phyloP scores from a whole-genome alignment of 2,329 filamentous ascomycete genomes.

The Parasarocladium wereldwijsianum region DNA sequence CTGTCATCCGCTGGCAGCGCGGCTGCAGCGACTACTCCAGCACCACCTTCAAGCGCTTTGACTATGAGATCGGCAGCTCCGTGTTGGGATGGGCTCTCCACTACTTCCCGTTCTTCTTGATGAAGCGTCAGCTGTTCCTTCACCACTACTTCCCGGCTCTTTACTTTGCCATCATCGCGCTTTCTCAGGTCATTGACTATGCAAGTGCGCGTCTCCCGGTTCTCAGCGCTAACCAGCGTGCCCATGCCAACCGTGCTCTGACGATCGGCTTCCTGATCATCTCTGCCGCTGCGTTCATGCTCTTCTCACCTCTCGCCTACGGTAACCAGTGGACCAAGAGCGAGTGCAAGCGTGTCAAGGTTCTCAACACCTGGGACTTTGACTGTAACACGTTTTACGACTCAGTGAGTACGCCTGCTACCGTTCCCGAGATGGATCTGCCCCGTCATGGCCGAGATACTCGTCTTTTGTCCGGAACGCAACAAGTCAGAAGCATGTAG shows the following conservation, averaged over 20 bases:
- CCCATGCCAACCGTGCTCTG: conserved; percentile 59
- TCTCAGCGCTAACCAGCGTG: conserved; percentile 49
- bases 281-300: conserved; percentile 59
- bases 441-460: conserved; percentile 10
- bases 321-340: conserved; percentile 87
- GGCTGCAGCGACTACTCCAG: conserved; percentile 76
- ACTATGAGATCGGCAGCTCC: conserved; percentile 85
- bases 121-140: conserved; percentile 94
- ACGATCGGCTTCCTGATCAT: conserved; percentile 61
- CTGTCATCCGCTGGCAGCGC: conserved; percentile 86
- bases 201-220: conserved; percentile 56
- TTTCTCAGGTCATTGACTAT: conserved; percentile 86
- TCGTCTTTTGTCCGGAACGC: too few species aligned
- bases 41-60: conserved; percentile 83
- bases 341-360: conserved; percentile 75
- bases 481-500: too few species aligned
- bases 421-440: conserved; percentile 21
- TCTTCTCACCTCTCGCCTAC: conserved; percentile 85
- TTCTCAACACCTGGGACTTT: conserved; percentile 88
- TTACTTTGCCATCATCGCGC: conserved; percentile 81
- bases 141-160: conserved; percentile 97
- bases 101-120: conserved; percentile 97
- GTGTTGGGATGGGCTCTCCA: conserved; percentile 94
- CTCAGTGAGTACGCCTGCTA: conserved; percentile 50
- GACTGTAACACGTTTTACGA: conserved; percentile 91